Base-by-base conservation (phyloP, 75 land plant genomes). In the Ceratopteris richardii region DNA sequence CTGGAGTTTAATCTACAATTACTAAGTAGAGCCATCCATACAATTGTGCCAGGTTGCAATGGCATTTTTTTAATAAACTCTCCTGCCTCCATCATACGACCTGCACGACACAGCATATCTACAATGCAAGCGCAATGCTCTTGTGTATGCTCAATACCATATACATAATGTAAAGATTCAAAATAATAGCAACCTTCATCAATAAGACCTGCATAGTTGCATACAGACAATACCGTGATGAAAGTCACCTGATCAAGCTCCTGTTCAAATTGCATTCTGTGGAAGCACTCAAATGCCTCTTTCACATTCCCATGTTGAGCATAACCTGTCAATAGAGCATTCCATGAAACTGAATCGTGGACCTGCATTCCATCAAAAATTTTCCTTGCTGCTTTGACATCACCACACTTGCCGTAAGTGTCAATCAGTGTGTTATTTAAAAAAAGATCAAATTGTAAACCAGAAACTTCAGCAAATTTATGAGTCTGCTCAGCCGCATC, bases 281-380 rank as follows among this genome's bases (percentile, higher is more conserved):
- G 16, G 37, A 85, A 82, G 1, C 78, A 56, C 50, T 44, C 36
- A 51, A 82, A 61, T 0, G 82, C 80, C 25, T 72, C 60, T 19
- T 60, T 58, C 50, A 76, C 75, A 17, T 64, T 21, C 52, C 69
- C 82, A 61, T 76, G 73, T 36, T 67, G 77, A 17, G 72, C 67
- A 66, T 85, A 85, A 10, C 85, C 85, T 46, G 89, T 52, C 31
- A 85, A 76, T 77, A 85, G 69, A 5, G 86, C 82, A 67, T 82
- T 85, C 82, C 80, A 85, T 20, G 76, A 64, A 0, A 69, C 79
- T 29, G 72, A 41, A 27, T 63, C 60, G 20, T 40, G 31, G 11
- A 69, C 67, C 20, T 20, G 47, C 20, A 74, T 31, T 20, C 51
- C 6, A 28, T 79, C 78, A 62, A 86, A 82, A 28, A 82, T 77